Base-by-base conservation (phyloP, 2,329 filamentous ascomycete species). In the Diaporthe humulicola region DNA sequence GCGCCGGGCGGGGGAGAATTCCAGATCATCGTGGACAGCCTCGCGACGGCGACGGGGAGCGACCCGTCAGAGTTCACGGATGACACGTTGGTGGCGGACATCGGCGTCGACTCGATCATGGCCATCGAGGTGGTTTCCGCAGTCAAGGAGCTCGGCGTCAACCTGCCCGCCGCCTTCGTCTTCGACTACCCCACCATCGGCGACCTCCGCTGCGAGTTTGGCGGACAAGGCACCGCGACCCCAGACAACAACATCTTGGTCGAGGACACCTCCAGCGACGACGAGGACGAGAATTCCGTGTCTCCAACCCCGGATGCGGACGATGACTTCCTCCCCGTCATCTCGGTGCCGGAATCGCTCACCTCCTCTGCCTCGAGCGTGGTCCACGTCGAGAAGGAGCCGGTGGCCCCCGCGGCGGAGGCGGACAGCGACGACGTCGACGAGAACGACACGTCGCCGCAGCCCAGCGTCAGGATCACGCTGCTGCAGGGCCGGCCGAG, bases 101-200 rank as follows among this genome's bases (percentile, higher is more conserved):
- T 80, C 9, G 80, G 80, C 38, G 78, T 81, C 10, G 80, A 81
- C 58, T 80, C 78, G n/a, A 77, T 81, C 38, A 80, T 80, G 79
- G 76, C 74, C 12, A 77, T 81, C 8, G 76, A 79, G 17, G 77
- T 81, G 64, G 61, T 78, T 9, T 75, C 71, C 30, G 77, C 72
- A 22, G 67, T 81, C n/a, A 77, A 79, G 72, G 73, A 79, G 61
- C 76, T 78, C 3, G 77, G 78, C 38, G 71, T 76, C 33, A 72
- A 60, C 15, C 73, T 80, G 1, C 76, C 77, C 1, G 74, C 76
- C 0, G 75, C 79, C 4, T 77, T 79, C 40, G 73, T 80, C 54
- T 73, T 73, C 22, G 74, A 80, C 58, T 66, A 71, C 36, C 76
- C 70, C n/a, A 79, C 76, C 2, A 74, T 79, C 50, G 71, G 74